Base-by-base conservation (phyloP, 1,284 basidiomycete species). In the Leccinum variabile region DNA sequence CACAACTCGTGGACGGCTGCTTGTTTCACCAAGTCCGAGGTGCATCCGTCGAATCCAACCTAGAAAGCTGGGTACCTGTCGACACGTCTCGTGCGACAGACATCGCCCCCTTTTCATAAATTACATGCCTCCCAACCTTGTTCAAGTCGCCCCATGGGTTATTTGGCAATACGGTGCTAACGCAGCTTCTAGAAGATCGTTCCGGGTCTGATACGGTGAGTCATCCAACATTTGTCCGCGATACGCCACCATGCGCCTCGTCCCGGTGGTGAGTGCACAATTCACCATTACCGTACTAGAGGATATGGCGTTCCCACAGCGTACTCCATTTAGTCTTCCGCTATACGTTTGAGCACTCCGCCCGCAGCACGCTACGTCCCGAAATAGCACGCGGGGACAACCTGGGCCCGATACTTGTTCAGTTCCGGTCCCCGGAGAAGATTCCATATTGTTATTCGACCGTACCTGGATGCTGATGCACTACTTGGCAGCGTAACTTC, bases 61-160 rank as follows among this genome's bases (percentile, higher is more conserved):
- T 62, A 33, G 65, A 53, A 62, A 55, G 46, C 49, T 41, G 9
- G 28, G 25, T 6, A 56, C 59, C 39, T 59, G 56, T 60, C 54
- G 18, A 22, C 18, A 22, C 18, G 53, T 49, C 10, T 56, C 41
- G 54, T 37, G 56, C 10, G 37, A 56, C n/a, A 37, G 18, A 35
- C 46, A 53, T 41, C 67, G 18, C 41, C 39, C 16, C 25, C 14
- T n/a, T 52, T 49, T 60, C 56, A 32, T n/a, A n/a, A 16, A 28
- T 54, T 59, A 46, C 44, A 50, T 49, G 18, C 46, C 56, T 50
- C 39, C 13, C 22, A 44, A 44, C 39, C 53, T 50, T 59, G 61
- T 25, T 16, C 13, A 59, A 53, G 41, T 50, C 59, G 59, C 59
- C 56, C 65, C 64, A 67, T 69, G 37, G 32, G 65, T 60, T 52